These are phyloP conservation scores for Pythium vanterpoolii DNA, from an alignment of 352 stramenopile species.

Conservation along the genomic window DNA sequence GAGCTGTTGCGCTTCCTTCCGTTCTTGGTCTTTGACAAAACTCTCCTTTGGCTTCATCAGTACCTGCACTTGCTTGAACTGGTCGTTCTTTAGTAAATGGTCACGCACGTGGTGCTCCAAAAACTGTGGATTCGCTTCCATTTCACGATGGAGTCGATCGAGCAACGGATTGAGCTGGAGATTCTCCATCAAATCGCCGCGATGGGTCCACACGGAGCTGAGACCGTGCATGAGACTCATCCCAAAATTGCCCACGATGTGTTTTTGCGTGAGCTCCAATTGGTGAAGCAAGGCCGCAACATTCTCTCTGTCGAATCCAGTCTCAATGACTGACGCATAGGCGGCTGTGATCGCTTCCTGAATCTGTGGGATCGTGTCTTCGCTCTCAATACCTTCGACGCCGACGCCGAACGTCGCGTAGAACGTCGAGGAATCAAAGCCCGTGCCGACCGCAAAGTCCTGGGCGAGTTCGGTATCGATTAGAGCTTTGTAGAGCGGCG, in stretches of 20 bases:
- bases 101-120: slow-evolving; percentile 57
- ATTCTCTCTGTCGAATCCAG: slow-evolving; percentile 73
- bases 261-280: slow-evolving; percentile 80
- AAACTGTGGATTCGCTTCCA: slow-evolving; percentile 61
- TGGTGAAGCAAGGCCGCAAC: slow-evolving; percentile 76
- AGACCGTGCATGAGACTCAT: slow-evolving; percentile 72
- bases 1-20: slow-evolving; percentile 42
- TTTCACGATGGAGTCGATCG: slow-evolving; percentile 50
- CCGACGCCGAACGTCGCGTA: slow-evolving; percentile 77
- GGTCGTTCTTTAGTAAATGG: slow-evolving; percentile 40
- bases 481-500: slow-evolving; percentile 77
- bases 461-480: slow-evolving; percentile 75
- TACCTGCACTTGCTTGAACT: slow-evolving; percentile 57
- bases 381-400: slow-evolving; percentile 65
- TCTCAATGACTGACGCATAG: slow-evolving; percentile 47
- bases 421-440: slow-evolving; percentile 77
- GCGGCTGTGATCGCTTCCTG: slow-evolving; percentile 50
- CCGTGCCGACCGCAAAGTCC: slow-evolving; percentile 74
- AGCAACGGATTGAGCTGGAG: slow-evolving; percentile 70
- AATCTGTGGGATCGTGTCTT: slow-evolving; percentile 52
- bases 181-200: slow-evolving; percentile 59
- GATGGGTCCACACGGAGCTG: slow-evolving; percentile 69
- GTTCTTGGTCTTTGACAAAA: slow-evolving; percentile 62
- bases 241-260: slow-evolving; percentile 81
- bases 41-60: slow-evolving; percentile 69